Percentiles rank a stretch among this genome's conserved stretches.
phyloP scores from a whole-genome alignment of 441 rosid genomes.

The Croton laevigatus region DNA sequence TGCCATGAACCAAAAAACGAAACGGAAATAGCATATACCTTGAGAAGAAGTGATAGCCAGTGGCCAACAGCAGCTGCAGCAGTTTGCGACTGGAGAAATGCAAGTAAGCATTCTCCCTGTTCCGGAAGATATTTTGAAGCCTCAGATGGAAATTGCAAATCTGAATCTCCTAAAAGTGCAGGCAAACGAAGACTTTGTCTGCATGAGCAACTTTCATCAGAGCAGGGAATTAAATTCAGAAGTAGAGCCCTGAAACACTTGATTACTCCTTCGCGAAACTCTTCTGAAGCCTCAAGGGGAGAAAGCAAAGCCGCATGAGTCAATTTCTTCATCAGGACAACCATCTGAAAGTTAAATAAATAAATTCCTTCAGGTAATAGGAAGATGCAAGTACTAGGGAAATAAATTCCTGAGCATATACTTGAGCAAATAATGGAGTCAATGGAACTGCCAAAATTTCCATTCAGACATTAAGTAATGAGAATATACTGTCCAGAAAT shows the following conservation, averaged over 20 bases:
- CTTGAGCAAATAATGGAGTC: not conserved
- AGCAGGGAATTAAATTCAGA: constrained; percentile 51
- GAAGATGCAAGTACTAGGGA: not conserved
- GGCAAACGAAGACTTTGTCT: constrained; percentile 53
- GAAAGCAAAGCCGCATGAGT: constrained; percentile 72
- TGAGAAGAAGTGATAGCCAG: constrained; percentile 92
- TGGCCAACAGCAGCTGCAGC: constrained; percentile 90
- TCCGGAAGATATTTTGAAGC: constrained; percentile 30
- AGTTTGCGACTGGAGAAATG: constrained; percentile 75
- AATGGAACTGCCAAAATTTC: not conserved
- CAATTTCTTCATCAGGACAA: constrained; percentile 73
- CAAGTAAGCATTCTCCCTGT: constrained; percentile 63
- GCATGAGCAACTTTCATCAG: constrained; percentile 62
- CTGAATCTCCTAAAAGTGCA: constrained; percentile 41
- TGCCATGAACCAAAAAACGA: not conserved
- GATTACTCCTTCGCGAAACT: constrained; percentile 84
- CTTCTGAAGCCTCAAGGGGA: constrained; percentile 80
- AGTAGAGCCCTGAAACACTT: constrained; percentile 77
- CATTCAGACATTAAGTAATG: not conserved
- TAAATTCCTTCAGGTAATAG: not conserved
- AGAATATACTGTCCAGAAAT: not conserved
- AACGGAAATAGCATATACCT: constrained; percentile 39
- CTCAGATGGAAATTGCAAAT: constrained; percentile 28
- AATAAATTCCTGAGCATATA: not conserved
- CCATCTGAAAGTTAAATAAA: constrained; percentile 50